Conservation (phyloP, 352 stramenopile genomes). For the Nothophytophthora sp. region DNA sequence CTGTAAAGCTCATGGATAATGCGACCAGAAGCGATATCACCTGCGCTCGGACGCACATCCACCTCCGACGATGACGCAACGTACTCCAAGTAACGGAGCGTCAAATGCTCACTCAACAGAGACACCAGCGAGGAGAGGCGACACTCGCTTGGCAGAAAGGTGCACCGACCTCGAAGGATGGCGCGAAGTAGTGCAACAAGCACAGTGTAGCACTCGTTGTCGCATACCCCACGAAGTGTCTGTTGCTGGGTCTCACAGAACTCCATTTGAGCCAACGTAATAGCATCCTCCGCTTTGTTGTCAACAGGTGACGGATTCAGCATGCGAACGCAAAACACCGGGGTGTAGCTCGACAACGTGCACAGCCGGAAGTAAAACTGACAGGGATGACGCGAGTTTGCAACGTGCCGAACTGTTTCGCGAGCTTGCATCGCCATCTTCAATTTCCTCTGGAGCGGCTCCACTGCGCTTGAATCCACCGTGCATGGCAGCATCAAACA, state of each 20-base stretch:
- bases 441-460: slow-evolving; percentile 12
- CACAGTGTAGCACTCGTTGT: slow-evolving; percentile 29
- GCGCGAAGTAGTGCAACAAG: slow-evolving; percentile 31
- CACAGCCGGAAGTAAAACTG: slow-evolving; percentile 33
- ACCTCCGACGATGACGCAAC: slow-evolving; percentile 1
- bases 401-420: slow-evolving; percentile 5
- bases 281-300: neutral
- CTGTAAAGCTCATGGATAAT: slow-evolving; percentile 24
- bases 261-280: slow-evolving; percentile 11
- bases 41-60: slow-evolving; percentile 5
- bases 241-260: slow-evolving; percentile 18
- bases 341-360: slow-evolving; percentile 8
- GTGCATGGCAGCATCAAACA: slow-evolving; percentile 17
- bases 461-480: slow-evolving; percentile 1
- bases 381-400: slow-evolving; percentile 8
- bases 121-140: slow-evolving; percentile 24
- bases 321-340: slow-evolving; percentile 35
- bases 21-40: slow-evolving; percentile 17
- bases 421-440: slow-evolving; percentile 2
- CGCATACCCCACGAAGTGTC: slow-evolving; percentile 11
- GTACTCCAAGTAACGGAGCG: slow-evolving; percentile 24
- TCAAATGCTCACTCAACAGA: slow-evolving; percentile 31
- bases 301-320: neutral
- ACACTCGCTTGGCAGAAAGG: slow-evolving; percentile 12
- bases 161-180: slow-evolving; percentile 19